Conservation (phyloP, 23 red algal genomes). For the Gracilaria caudata region DNA sequence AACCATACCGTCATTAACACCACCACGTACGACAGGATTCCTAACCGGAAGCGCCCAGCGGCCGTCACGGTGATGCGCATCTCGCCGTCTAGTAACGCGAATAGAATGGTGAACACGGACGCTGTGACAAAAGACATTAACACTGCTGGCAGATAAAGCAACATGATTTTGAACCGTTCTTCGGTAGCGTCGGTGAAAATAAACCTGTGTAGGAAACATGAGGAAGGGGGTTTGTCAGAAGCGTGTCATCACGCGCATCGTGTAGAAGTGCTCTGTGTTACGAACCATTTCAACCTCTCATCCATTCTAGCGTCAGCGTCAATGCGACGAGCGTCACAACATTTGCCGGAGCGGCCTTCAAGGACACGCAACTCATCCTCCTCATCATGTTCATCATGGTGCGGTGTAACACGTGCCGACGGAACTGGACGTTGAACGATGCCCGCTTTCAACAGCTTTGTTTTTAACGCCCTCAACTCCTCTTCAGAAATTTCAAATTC, state of each 20-base stretch:
- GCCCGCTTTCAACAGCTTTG: slow-evolving; percentile 61
- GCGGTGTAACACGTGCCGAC: background rate
- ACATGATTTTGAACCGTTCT: slow-evolving; percentile 89
- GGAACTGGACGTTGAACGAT: slow-evolving; percentile 12
- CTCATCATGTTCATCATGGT: background rate
- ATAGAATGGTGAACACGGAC: slow-evolving; percentile 74
- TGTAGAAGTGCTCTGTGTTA: background rate
- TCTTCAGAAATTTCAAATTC: slow-evolving; percentile 85
- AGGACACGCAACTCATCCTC: background rate
- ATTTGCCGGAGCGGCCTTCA: background rate
- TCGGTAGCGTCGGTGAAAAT: slow-evolving; percentile 89
- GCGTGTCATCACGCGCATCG: background rate
- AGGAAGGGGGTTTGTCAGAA: background rate
- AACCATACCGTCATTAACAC: slow-evolving; percentile 81
- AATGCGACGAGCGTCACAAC: slow-evolving; percentile 34
- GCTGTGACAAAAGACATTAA: slow-evolving; percentile 76
- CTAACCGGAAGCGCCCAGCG: slow-evolving; percentile 67
- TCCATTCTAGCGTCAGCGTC: slow-evolving; percentile 32
- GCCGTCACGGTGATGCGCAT: slow-evolving; percentile 77
- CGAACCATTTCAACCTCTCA: slow-evolving; percentile 63
- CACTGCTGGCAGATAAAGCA: slow-evolving; percentile 91
- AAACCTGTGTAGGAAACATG: slow-evolving; percentile 30
- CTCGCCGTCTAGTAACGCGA: slow-evolving; percentile 93
- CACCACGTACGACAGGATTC: slow-evolving; percentile 76
- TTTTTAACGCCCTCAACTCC: slow-evolving; percentile 81